phyloP scores from a whole-genome alignment of 192 early-diverging fungal genomes.

The Backusella sp. region DNA sequence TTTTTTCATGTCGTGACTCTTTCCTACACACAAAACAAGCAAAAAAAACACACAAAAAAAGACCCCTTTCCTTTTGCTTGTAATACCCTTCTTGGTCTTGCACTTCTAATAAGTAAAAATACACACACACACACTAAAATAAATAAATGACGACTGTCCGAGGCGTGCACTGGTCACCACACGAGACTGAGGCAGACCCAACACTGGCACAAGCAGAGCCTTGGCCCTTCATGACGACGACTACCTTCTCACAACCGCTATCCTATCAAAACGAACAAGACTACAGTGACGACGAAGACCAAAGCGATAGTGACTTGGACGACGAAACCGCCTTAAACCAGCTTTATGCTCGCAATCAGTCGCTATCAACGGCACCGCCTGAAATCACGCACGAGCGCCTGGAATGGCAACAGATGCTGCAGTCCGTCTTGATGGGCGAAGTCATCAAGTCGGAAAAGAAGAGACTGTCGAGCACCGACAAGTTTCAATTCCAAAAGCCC shows the following conservation, averaged over 20 bases:
- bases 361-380: conserved; percentile 18
- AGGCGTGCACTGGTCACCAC: conserved; percentile 22
- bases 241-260: neutral
- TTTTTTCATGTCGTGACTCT: conserved; percentile 4
- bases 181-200: conserved; percentile 3
- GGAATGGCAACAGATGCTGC: conserved; percentile 86
- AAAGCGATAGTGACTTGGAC: conserved; percentile 10
- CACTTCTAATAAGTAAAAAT: neutral
- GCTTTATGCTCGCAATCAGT: conserved; percentile 20
- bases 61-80: conserved; percentile 9
- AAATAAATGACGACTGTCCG: neutral
- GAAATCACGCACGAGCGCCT: conserved; percentile 64
- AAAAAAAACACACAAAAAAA: neutral
- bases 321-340: conserved; percentile 25
- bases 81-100: neutral
- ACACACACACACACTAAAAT: too few relatives aligned
- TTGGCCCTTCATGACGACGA: conserved; percentile 10
- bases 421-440: conserved; percentile 77
- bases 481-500: conserved; percentile 42
- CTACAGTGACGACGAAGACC: conserved; percentile 22
- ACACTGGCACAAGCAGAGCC: neutral
- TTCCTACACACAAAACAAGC: neutral
- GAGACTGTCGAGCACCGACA: conserved; percentile 56
- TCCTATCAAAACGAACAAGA: conserved; percentile 11
- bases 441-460: conserved; percentile 83